These are phyloP conservation scores for Marasmius tenuissimus DNA, from an alignment of 1,284 basidiomycete genomes.

Conservation along the genomic window DNA sequence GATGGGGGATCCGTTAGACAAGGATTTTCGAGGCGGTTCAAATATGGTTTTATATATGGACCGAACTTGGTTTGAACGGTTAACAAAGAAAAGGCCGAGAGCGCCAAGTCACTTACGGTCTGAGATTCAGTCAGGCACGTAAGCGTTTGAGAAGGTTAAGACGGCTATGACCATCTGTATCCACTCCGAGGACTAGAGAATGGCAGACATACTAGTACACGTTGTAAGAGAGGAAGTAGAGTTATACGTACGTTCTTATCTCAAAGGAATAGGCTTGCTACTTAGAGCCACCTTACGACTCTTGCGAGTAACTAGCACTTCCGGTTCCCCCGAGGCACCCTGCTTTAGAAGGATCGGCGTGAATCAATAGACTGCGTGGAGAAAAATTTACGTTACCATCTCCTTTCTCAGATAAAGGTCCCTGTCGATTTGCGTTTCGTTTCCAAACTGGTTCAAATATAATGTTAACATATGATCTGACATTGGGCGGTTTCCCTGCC, in stretches of 20 bases:
- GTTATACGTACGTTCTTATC: not conserved
- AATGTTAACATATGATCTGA: not conserved
- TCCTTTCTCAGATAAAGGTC: too few species aligned
- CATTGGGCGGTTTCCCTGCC: not conserved
- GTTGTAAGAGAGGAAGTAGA: not conserved
- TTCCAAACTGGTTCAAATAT: not conserved
- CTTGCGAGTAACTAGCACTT: not conserved
- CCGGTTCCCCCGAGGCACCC: not conserved
- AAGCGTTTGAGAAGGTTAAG: not conserved
- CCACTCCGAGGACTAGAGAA: not conserved
- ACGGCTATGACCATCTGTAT: too few species aligned
- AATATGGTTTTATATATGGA: not conserved
- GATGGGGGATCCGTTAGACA: too few species aligned
- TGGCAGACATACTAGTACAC: too few species aligned
- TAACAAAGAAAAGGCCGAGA: conserved; percentile 2
- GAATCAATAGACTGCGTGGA: not conserved
- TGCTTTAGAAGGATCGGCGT: not conserved
- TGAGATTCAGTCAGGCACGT: not conserved
- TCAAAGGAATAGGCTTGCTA: not conserved
- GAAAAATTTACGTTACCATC: not conserved
- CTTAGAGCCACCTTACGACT: not conserved
- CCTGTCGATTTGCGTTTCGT: conserved; percentile 1
- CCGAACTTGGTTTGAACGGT: not conserved
- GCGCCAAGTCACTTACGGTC: conserved; percentile 1
- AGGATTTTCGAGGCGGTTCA: not conserved